Percentiles rank a stretch among this genome's conserved stretches.
Conservation (phyloP, 306 rosid genomes). For the Begonia masoniana region DNA sequence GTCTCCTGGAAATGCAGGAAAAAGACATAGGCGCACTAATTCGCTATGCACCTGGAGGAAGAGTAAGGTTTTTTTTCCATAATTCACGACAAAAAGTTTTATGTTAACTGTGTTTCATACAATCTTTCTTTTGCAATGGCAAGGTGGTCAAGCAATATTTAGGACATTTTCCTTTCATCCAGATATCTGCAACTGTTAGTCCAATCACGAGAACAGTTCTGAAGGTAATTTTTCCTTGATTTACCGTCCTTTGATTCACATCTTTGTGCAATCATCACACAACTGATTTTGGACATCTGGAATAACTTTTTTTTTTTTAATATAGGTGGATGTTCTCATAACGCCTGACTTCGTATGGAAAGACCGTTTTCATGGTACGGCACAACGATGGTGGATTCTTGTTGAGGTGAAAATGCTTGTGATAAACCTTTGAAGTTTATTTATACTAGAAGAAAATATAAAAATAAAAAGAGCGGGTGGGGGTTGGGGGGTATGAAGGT, state of each 20-base stretch:
- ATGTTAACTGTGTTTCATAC: constrained; percentile 8
- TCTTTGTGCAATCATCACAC: background rate
- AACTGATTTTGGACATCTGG: background rate
- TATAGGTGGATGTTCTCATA: constrained; percentile 65
- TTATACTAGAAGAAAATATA: too few relatives aligned
- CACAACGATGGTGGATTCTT: constrained; percentile 91
- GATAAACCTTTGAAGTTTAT: background rate
- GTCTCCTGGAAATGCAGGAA: constrained; percentile 80
- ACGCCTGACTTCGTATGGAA: constrained; percentile 69
- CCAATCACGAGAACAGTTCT: constrained; percentile 96
- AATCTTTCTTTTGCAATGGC: constrained; percentile 10
- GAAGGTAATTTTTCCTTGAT: constrained; percentile 38
- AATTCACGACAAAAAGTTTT: constrained; percentile 5
- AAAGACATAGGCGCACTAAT: constrained; percentile 86
- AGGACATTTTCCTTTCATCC: constrained; percentile 83
- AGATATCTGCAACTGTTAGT: constrained; percentile 83
- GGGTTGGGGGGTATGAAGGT: too few relatives aligned
- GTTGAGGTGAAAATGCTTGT: constrained; percentile 57
- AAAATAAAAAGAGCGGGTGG: too few relatives aligned
- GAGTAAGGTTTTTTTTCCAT: constrained; percentile 33
- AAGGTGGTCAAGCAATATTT: constrained; percentile 76
- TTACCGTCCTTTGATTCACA: background rate
- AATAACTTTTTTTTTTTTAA: constrained; percentile 11
- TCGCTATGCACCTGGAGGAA: constrained; percentile 86
- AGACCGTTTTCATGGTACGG: constrained; percentile 86